Conservation (phyloP, 495 filamentous ascomycete species). For the Glarea lozoyensis region DNA sequence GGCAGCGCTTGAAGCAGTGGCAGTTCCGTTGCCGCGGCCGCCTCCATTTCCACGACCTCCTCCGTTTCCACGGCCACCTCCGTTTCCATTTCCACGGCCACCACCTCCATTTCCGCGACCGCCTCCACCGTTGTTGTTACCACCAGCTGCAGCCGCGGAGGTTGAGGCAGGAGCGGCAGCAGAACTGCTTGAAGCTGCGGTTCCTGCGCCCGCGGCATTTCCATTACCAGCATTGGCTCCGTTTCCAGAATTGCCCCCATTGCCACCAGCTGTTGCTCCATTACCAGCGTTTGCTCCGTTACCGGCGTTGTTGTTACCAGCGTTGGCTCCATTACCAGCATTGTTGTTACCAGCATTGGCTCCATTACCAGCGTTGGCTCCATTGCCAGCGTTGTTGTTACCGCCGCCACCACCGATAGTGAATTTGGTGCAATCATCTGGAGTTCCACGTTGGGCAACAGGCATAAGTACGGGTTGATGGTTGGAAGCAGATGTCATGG, state of each 20-base stretch:
- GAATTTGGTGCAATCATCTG: conserved; percentile 67
- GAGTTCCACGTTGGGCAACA: conserved; percentile 62
- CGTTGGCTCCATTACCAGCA: background rate
- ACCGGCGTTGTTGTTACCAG: background rate
- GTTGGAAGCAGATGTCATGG: conserved; percentile 57
- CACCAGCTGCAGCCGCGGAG: conserved; percentile 8
- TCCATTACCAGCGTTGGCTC: conserved; percentile 4
- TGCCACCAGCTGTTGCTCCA: background rate
- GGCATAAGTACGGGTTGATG: conserved; percentile 74
- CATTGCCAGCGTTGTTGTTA: conserved; percentile 15
- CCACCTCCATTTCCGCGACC: too few species aligned
- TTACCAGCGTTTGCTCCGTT: background rate
- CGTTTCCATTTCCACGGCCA: too few species aligned
- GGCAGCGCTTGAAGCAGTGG: background rate
- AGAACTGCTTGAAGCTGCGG: conserved; percentile 4
- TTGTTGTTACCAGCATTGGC: conserved; percentile 9
- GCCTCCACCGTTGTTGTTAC: too few species aligned
- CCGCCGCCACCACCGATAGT: conserved; percentile 17
- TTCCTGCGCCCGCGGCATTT: conserved; percentile 4
- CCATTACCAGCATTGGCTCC: background rate
- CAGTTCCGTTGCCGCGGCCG: background rate
- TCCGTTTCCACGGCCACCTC: too few species aligned
- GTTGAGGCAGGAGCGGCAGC: background rate
- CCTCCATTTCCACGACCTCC: too few species aligned
- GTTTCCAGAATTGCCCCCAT: background rate